Conservation (phyloP, 2,329 filamentous ascomycete species). For the Xylariaceae sp. region DNA sequence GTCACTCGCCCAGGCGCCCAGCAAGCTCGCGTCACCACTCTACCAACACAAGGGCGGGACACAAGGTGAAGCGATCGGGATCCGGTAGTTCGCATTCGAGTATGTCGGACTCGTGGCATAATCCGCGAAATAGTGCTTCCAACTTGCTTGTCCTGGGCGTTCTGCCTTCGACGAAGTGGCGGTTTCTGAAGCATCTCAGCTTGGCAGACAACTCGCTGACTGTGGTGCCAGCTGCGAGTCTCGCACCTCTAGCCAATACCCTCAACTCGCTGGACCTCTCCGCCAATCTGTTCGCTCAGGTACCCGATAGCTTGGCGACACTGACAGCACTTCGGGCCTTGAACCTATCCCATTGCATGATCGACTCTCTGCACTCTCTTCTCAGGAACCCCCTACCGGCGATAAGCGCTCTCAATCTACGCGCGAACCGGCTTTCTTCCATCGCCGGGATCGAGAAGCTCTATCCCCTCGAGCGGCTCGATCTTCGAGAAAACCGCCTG, state of each 20-base stretch:
- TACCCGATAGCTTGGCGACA: conserved; percentile 83
- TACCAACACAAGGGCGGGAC: conserved; percentile 58
- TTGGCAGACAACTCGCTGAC: conserved; percentile 88
- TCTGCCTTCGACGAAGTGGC: conserved; percentile 84
- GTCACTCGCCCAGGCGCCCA: conserved; percentile 76
- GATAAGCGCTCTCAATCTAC: conserved; percentile 86
- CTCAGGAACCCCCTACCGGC: conserved; percentile 82
- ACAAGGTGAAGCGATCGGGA: conserved; percentile 78
- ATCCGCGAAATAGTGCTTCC: conserved; percentile 66
- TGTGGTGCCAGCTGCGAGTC: conserved; percentile 66
- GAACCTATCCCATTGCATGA: conserved; percentile 97
- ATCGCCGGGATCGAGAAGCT: conserved; percentile 87
- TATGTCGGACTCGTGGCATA: conserved; percentile 59
- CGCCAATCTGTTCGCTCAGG: conserved; percentile 86
- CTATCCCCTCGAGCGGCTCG: conserved; percentile 80
- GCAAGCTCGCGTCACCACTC: conserved; percentile 68
- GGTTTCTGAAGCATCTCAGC: conserved; percentile 86
- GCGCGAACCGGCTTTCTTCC: conserved; percentile 79
- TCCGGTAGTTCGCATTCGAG: conserved; percentile 91
- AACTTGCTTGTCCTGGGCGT: conserved; percentile 68
- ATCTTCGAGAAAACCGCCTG: conserved; percentile 84
- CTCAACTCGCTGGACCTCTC: conserved; percentile 90
- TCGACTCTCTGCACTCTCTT: conserved; percentile 84
- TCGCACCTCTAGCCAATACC: conserved; percentile 78
- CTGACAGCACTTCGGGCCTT: conserved; percentile 84